Percentiles rank a stretch among this genome's conserved stretches.
phyloP scores from a whole-genome alignment of 257 asterid species.

The Ilex aquifolium region DNA sequence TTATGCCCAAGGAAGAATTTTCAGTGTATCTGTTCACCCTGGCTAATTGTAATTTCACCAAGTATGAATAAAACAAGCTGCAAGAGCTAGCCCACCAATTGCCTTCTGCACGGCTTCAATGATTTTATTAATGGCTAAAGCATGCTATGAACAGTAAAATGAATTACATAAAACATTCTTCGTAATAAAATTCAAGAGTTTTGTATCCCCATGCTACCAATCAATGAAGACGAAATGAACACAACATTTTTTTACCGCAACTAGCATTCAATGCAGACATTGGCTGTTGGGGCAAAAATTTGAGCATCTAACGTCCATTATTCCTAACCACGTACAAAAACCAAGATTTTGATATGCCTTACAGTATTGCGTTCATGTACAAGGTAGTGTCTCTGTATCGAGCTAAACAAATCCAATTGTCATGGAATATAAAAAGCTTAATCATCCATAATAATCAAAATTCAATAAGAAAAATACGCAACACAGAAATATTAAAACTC shows the following conservation, averaged over 20 bases:
- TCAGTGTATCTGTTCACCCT: no score
- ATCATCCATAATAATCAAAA: background rate
- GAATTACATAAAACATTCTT: background rate
- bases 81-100: background rate
- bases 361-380: background rate
- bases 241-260: background rate
- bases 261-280: background rate
- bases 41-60: no score
- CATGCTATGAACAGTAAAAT: background rate
- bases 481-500: background rate
- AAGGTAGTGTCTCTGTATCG: no score
- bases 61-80: background rate
- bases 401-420: no score
- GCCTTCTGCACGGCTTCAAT: background rate
- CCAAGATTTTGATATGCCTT: background rate
- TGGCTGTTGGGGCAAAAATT: background rate
- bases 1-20: background rate
- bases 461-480: background rate
- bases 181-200: background rate
- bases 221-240: background rate
- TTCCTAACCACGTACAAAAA: constrained; percentile 1
- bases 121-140: background rate
- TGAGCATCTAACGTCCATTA: constrained; percentile 3
- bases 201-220: background rate
- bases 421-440: background rate